phyloP scores from a whole-genome alignment of 768 basidiomycete species.

The Steccherinum ochraceum region DNA sequence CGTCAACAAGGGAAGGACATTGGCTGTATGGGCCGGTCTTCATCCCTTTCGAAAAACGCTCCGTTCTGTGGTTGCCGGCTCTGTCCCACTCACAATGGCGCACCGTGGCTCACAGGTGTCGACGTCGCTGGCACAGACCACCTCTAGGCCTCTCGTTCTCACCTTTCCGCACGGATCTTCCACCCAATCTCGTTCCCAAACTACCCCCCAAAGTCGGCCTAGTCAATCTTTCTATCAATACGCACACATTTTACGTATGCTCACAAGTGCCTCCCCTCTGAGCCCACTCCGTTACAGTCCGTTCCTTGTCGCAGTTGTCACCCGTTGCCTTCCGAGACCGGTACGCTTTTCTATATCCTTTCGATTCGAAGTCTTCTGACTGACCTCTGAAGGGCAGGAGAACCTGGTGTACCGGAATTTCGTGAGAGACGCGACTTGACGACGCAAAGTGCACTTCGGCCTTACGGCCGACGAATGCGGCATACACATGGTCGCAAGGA shows the following conservation, averaged over 20 bases:
- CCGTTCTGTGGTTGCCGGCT: background rate
- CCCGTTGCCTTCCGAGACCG: background rate
- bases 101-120: background rate
- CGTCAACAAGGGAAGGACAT: background rate
- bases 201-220: background rate
- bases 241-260: background rate
- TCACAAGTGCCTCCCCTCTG: background rate
- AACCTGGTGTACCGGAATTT: too few relatives aligned
- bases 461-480: background rate
- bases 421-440: background rate
- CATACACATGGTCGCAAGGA: background rate
- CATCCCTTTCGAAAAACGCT: background rate
- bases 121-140: background rate
- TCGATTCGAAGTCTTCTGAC: background rate
- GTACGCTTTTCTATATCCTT: background rate
- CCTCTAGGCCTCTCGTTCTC: background rate
- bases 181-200: background rate
- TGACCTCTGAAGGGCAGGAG: background rate
- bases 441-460: background rate
- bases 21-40: background rate
- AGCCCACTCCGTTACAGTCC: background rate
- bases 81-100: background rate
- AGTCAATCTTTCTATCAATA: background rate
- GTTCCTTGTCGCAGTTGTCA: background rate
- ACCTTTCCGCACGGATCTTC: background rate